Conservation (phyloP, 2,329 filamentous ascomycete species). For the Acephala macrosclerotiorum region DNA sequence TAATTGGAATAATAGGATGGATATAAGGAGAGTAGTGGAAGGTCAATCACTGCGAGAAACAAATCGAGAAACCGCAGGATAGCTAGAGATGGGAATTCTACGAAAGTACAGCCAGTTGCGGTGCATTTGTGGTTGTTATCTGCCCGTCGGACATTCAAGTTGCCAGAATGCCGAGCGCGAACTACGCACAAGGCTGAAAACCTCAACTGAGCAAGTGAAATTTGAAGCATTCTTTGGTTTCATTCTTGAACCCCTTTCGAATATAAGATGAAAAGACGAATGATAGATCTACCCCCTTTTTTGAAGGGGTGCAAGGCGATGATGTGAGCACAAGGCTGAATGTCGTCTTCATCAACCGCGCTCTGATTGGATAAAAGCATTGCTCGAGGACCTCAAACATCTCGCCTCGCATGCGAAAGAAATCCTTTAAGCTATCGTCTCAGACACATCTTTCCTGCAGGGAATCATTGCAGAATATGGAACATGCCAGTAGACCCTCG, state of each 20-base stretch:
- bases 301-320: background rate
- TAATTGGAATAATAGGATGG: background rate
- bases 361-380: background rate
- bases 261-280: background rate
- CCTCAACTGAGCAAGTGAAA: background rate
- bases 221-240: background rate
- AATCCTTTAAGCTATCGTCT: background rate
- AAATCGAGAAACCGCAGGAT: background rate
- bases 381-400: background rate
- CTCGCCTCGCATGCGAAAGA: background rate
- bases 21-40: background rate
- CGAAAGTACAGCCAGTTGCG: background rate
- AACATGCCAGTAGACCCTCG: no score
- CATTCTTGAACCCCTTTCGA: background rate
- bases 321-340: conserved; percentile 2
- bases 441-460: background rate
- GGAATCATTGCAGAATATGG: no score
- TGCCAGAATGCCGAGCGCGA: background rate
- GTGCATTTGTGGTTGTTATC: background rate
- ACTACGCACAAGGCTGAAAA: conserved; percentile 14
- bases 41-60: background rate
- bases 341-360: background rate
- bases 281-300: background rate
- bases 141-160: conserved; percentile 1
- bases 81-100: background rate